Evolutionary conservation across 495 filamentous ascomycete species (phyloP).

Genomic region (Xylaria intraflava): DNA sequence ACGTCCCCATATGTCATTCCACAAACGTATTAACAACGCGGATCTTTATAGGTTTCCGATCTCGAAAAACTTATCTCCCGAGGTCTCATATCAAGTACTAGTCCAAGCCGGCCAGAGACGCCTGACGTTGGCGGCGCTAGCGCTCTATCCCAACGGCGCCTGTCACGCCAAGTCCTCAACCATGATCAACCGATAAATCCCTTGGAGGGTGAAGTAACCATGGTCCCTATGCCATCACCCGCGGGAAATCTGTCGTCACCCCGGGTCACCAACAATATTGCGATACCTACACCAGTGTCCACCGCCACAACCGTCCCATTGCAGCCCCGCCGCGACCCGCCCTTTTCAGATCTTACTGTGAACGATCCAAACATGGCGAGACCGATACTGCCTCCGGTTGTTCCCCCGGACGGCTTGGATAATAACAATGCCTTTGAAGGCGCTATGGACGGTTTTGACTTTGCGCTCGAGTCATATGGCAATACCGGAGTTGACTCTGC

Average conservation of each 20-base stretch:
- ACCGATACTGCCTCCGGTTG: slow-evolving; percentile 18
- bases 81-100: slow-evolving; percentile 22
- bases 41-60: slow-evolving; percentile 34
- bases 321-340: slow-evolving; percentile 18
- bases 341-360: slow-evolving; percentile 17
- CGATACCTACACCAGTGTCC: slow-evolving; percentile 21
- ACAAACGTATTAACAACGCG: background rate
- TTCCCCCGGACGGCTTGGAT: slow-evolving; percentile 21
- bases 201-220: slow-evolving; percentile 20
- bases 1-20: background rate
- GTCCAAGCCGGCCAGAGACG: slow-evolving; percentile 11
- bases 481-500: slow-evolving; percentile 24
- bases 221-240: slow-evolving; percentile 19
- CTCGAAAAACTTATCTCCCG: slow-evolving; percentile 38
- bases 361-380: slow-evolving; percentile 19
- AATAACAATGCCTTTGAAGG: slow-evolving; percentile 34
- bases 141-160: slow-evolving; percentile 13
- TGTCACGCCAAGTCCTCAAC: slow-evolving; percentile 15
- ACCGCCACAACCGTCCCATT: slow-evolving; percentile 13
- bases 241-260: slow-evolving; percentile 21
- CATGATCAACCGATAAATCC: slow-evolving; percentile 22
- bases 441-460: slow-evolving; percentile 30
- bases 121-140: slow-evolving; percentile 14
- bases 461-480: slow-evolving; percentile 27
- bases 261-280: slow-evolving; percentile 4